Percentiles rank a stretch among this genome's conserved stretches.
These are phyloP conservation scores for Aulographum hederae DNA, from an alignment of 2,329 filamentous ascomycete genomes.

Conservation along the genomic window DNA sequence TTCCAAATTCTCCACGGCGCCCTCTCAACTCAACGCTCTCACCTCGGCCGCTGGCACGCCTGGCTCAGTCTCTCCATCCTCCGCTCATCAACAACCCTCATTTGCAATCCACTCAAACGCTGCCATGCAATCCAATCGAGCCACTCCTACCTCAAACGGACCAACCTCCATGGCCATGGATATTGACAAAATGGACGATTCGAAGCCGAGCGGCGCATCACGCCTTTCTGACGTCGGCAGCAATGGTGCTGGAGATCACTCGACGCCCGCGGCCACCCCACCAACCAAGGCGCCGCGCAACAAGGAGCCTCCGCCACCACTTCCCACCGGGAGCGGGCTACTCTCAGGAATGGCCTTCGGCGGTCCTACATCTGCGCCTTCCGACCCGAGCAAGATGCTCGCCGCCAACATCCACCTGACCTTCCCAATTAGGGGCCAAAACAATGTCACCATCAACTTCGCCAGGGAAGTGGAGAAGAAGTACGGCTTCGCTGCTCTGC, in stretches of 20 bases:
- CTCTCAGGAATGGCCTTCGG: slow-evolving; percentile 44
- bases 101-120: no score
- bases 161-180: no score
- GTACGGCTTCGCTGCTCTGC: slow-evolving; percentile 86
- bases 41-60: background rate
- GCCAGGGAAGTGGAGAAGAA: slow-evolving; percentile 82
- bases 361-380: slow-evolving; percentile 25
- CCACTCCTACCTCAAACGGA: no score
- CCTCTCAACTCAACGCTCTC: slow-evolving; percentile 12
- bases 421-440: slow-evolving; percentile 62
- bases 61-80: no score
- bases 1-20: no score
- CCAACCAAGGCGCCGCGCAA: slow-evolving; percentile 34
- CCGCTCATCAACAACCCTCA: no score
- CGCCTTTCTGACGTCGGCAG: no score
- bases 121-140: no score
- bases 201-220: no score
- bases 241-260: no score
- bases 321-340: slow-evolving; percentile 44
- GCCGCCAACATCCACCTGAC: slow-evolving; percentile 66
- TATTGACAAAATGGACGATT: no score
- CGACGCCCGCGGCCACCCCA: slow-evolving; percentile 28
- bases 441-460: slow-evolving; percentile 89
- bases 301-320: slow-evolving; percentile 37
- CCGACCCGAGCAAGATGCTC: slow-evolving; percentile 24